Evolutionary conservation across 345 rosid species (phyloP), one percentile per base, ranked within the genome.

Genomic region (Durio zibethinus): DNA sequence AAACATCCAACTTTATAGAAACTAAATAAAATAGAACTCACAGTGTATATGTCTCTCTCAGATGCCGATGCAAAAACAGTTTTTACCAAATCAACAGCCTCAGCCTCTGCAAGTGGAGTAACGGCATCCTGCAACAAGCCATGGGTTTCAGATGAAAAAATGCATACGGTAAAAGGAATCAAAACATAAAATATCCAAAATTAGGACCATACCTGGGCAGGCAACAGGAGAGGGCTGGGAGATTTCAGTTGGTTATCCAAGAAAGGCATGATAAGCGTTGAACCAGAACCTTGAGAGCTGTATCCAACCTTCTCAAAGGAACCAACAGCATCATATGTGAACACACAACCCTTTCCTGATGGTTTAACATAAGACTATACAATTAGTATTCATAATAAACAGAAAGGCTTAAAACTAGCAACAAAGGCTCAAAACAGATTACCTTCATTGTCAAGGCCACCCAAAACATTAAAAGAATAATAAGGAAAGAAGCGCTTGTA

Each of bases 401-500:
- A 33, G 29, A 47, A 52, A 62, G 65, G 54, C 40, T 64, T 48
- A 72, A 73, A 79, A 40, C 11, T 12, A 21, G 12, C 40, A 54
- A 1, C 23, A 7, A 31, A 57, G 75, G 74, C 21, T 57, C 60
- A 35, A 35, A 35, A 7, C 31, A 23, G 10, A 54, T 78, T 83
- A 92, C 99, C 99, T 87, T 97, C 92, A 9, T 80, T 87, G 74
- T 97, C 99, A 80, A 97, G 97, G 81, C 99, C 99, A 72, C 95
- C 98, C 2, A 97, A 85, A 77, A 97, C 97, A 72, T 97, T 97
- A 52, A 97, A 97, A 21, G 98, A 84, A 83, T 97, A 97, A 77
- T 97, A 97, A 4, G 99, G 99, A 76, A 97, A 97, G 89, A 94
- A 97, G 1, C 99, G 91, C 77, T 97, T 97, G 83, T 89, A 97